phyloP scores from a whole-genome alignment of 208 protist species.

The Blechomonas ayalai region DNA sequence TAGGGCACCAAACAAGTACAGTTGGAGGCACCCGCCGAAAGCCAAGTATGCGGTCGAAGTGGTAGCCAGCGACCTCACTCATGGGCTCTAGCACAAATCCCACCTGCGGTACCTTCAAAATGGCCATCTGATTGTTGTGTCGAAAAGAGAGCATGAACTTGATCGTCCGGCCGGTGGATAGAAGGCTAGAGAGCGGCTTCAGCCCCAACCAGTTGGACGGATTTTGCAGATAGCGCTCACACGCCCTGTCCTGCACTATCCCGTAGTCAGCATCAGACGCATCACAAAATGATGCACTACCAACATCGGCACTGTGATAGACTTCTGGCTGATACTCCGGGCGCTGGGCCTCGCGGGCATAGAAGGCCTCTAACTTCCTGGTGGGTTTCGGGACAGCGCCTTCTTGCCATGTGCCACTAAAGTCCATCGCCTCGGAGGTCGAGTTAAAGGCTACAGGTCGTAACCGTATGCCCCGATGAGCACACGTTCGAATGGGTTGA shows the following conservation, averaged over 20 bases:
- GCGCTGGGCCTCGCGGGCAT: constrained; percentile 1
- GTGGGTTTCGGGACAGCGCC: constrained; percentile 6
- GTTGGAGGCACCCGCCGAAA: constrained; percentile 31
- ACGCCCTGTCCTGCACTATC: constrained; percentile 18
- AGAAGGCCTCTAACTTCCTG: not conserved
- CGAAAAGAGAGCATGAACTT: constrained; percentile 27
- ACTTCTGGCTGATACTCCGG: constrained; percentile 1
- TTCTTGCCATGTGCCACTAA: too few relatives aligned
- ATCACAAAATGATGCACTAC: constrained; percentile 18
- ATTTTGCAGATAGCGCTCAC: constrained; percentile 21
- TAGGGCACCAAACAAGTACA: constrained; percentile 22
- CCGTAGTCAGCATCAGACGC: constrained; percentile 17
- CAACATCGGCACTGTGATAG: not conserved
- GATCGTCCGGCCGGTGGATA: constrained; percentile 22
- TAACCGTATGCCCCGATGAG: constrained; percentile 6
- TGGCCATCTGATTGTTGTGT: constrained; percentile 20
- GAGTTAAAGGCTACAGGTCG: not conserved
- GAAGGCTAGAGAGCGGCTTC: constrained; percentile 25
- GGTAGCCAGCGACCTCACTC: constrained; percentile 25
- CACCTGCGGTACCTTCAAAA: constrained; percentile 35
- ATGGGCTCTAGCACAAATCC: constrained; percentile 23
- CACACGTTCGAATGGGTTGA: constrained; percentile 7
- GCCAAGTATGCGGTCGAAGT: constrained; percentile 26
- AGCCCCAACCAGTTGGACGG: constrained; percentile 23
- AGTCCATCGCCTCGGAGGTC: not conserved